These are phyloP conservation scores for Neurospora sp. DNA, from an alignment of 495 filamentous ascomycete genomes.

Conservation along the genomic window DNA sequence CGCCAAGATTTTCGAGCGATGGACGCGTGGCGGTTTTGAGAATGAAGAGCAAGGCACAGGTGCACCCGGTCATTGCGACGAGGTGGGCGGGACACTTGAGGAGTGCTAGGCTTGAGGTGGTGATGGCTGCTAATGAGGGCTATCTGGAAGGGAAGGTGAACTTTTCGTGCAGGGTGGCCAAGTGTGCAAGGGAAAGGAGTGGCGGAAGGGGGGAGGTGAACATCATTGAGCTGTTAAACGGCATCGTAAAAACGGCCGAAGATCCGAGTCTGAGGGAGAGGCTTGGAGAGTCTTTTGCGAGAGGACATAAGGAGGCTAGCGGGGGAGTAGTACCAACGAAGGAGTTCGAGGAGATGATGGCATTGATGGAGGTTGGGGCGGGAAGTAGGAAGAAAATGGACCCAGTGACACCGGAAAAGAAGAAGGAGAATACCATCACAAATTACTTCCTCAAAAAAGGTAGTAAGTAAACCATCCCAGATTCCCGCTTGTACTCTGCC, in stretches of 20 bases:
- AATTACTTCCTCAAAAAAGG: background rate
- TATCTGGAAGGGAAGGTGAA: conserved; percentile 46
- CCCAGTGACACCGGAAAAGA: background rate
- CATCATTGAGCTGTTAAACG: conserved; percentile 42
- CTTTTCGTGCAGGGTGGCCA: conserved; percentile 48
- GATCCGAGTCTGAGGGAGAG: conserved; percentile 32
- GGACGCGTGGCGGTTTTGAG: conserved; percentile 46
- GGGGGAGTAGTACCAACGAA: conserved; percentile 43
- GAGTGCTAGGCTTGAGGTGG: conserved; percentile 40
- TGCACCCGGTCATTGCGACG: conserved; percentile 51
- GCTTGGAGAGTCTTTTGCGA: conserved; percentile 46
- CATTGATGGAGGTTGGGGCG: conserved; percentile 41
- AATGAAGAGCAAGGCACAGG: conserved; percentile 42
- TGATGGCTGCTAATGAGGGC: conserved; percentile 49
- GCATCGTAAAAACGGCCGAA: conserved; percentile 29
- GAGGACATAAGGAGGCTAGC: conserved; percentile 49
- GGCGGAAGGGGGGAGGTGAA: conserved; percentile 36
- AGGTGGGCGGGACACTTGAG: conserved; percentile 46
- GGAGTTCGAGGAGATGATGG: conserved; percentile 49
- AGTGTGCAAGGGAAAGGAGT: conserved; percentile 27
- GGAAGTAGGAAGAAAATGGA: conserved; percentile 22
- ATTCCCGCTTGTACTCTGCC: background rate
- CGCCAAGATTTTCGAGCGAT: conserved; percentile 48
- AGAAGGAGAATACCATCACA: background rate
- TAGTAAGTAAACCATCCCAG: background rate